phyloP scores from a whole-genome alignment of 768 basidiomycete genomes.

The Galerina sulciceps region DNA sequence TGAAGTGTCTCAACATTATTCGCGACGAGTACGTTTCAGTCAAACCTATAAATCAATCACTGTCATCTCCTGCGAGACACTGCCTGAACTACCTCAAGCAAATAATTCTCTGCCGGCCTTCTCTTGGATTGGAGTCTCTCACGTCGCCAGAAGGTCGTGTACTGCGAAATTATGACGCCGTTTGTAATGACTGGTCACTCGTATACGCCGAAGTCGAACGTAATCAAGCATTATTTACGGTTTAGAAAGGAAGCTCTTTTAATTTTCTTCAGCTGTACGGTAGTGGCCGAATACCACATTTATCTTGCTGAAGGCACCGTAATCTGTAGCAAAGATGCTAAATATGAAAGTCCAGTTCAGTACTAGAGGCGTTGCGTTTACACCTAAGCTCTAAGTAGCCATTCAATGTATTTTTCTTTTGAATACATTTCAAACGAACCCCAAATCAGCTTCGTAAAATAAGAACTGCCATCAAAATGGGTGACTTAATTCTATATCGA shows the following conservation, averaged over 20 bases:
- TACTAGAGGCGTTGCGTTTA: no score
- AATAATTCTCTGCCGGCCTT: background rate
- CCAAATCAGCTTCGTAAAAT: no score
- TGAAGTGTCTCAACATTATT: constrained; percentile 5
- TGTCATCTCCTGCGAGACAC: background rate
- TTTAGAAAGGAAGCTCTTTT: background rate
- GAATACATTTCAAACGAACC: no score
- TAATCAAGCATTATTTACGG: background rate
- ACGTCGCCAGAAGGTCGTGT: background rate
- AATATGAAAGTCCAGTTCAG: no score
- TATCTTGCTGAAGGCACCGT: background rate
- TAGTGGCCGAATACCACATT: background rate
- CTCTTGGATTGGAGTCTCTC: background rate
- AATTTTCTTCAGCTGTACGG: background rate
- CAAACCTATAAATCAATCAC: background rate
- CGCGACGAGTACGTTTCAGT: background rate
- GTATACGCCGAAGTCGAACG: constrained; percentile 7
- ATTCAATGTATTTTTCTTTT: no score
- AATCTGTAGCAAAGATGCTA: no score
- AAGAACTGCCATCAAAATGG: no score
- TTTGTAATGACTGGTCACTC: constrained; percentile 5
- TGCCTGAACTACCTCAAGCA: constrained; percentile 7
- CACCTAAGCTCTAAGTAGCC: no score
- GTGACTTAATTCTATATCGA: no score
- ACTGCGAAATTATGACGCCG: background rate